These are phyloP conservation scores for Pseudocercospora cruenta DNA, from an alignment of 2,329 filamentous ascomycete genomes.

Conservation along the genomic window DNA sequence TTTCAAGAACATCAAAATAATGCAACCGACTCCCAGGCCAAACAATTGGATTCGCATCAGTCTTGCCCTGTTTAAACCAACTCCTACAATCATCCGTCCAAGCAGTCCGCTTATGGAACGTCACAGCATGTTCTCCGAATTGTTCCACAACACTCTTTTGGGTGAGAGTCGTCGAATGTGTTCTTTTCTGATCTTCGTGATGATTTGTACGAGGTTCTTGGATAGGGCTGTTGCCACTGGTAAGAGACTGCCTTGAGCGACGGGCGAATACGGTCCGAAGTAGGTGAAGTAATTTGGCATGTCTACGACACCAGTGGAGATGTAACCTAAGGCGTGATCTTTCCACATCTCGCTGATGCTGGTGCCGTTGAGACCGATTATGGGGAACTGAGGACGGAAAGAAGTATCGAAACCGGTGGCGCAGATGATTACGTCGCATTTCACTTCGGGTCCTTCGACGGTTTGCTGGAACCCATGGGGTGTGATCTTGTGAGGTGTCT, in stretches of 20 bases:
- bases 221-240: not conserved
- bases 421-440: slow-evolving; percentile 52
- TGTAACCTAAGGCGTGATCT: slow-evolving; percentile 29
- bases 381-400: slow-evolving; percentile 37
- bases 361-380: slow-evolving; percentile 42
- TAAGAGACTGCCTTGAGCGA: not conserved
- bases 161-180: not conserved
- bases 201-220: not conserved
- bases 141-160: not conserved
- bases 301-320: slow-evolving; percentile 28
- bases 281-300: slow-evolving; percentile 37
- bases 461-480: slow-evolving; percentile 11
- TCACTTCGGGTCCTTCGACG: slow-evolving; percentile 24
- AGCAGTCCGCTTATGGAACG: not conserved
- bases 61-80: not conserved
- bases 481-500: slow-evolving; percentile 16
- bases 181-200: not conserved
- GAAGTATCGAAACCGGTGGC: slow-evolving; percentile 45
- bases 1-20: not conserved
- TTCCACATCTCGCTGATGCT: slow-evolving; percentile 28
- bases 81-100: not conserved
- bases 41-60: not conserved
- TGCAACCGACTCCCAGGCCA: not conserved
- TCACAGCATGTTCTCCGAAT: not conserved
- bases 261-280: not conserved